phyloP scores from a whole-genome alignment of 2,329 filamentous ascomycete genomes.

The Pseudogymnoascus sp. region DNA sequence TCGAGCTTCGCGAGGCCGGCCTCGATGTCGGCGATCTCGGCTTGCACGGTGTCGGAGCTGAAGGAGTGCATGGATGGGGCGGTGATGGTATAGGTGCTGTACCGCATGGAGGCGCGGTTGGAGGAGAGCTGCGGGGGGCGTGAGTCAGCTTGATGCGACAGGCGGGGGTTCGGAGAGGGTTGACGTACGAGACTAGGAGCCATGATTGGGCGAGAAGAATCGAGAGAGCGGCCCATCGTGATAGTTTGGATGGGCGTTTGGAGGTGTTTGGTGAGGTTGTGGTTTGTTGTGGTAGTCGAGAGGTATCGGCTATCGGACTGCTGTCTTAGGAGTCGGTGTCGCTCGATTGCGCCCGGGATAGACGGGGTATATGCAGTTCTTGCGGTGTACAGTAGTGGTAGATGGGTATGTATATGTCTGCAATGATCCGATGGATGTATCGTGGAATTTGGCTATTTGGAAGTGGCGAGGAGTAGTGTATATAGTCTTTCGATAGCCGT shows the following conservation, averaged over 20 bases:
- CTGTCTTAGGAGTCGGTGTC: not conserved
- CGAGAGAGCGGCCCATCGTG: conserved; percentile 38
- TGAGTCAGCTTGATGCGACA: conserved; percentile 13
- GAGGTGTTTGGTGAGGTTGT: not conserved
- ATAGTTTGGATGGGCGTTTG: conserved; percentile 10
- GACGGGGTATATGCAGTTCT: not conserved
- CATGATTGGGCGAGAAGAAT: conserved; percentile 49
- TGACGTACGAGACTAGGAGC: conserved; percentile 40
- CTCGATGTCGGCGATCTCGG: conserved; percentile 53
- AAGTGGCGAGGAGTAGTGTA: conserved; percentile 2
- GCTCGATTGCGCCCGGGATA: not conserved
- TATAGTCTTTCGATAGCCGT: not conserved
- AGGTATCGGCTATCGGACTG: not conserved
- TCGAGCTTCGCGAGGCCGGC: conserved; percentile 60
- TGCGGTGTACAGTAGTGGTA: not conserved
- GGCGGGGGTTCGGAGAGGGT: conserved; percentile 10
- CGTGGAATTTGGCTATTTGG: not conserved
- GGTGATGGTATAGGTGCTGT: conserved; percentile 43
- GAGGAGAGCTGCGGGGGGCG: conserved; percentile 29
- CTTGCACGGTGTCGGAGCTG: conserved; percentile 26
- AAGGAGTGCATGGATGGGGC: conserved; percentile 30
- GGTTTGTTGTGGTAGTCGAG: not conserved
- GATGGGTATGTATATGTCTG: not conserved
- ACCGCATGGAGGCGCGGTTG: conserved; percentile 44
- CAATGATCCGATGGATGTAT: not conserved